These are phyloP conservation scores for Trypanosoma theileri DNA, from an alignment of 208 protist species.

Conservation along the genomic window DNA sequence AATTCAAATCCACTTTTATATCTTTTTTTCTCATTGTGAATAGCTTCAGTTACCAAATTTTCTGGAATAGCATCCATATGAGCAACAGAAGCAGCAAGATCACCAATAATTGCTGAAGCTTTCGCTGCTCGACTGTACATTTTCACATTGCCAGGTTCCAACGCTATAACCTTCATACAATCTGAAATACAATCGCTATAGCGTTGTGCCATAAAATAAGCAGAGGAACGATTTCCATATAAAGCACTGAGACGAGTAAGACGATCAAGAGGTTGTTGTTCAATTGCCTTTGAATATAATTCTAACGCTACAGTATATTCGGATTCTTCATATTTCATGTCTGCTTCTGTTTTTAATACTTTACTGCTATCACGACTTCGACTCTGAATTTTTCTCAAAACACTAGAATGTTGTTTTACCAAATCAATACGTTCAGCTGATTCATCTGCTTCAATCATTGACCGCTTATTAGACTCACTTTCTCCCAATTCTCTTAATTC, in stretches of 20 bases:
- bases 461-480: conserved; percentile 30
- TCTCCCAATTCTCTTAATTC: conserved; percentile 38
- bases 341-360: conserved; percentile 74
- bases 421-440: conserved; percentile 24
- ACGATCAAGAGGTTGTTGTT: conserved; percentile 58
- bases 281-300: conserved; percentile 85
- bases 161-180: conserved; percentile 69
- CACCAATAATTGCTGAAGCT: conserved; percentile 75
- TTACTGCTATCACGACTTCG: conserved; percentile 44
- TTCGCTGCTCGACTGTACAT: conserved; percentile 77
- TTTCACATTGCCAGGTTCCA: conserved; percentile 73
- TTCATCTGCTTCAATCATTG: conserved; percentile 21
- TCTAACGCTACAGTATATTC: conserved; percentile 84
- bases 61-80: conserved; percentile 57
- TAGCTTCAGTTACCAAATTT: conserved; percentile 35
- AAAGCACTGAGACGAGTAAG: conserved; percentile 59
- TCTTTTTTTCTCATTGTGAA: conserved; percentile 47
- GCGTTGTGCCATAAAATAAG: conserved; percentile 84
- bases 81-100: conserved; percentile 60
- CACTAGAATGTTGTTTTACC: conserved; percentile 15
- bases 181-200: conserved; percentile 82
- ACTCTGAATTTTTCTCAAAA: conserved; percentile 11
- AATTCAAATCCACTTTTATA: conserved; percentile 64
- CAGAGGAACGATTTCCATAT: conserved; percentile 88
- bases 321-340: conserved; percentile 79